Conservation (phyloP, 1,284 basidiomycete genomes). For the Sparassis latifolia region DNA sequence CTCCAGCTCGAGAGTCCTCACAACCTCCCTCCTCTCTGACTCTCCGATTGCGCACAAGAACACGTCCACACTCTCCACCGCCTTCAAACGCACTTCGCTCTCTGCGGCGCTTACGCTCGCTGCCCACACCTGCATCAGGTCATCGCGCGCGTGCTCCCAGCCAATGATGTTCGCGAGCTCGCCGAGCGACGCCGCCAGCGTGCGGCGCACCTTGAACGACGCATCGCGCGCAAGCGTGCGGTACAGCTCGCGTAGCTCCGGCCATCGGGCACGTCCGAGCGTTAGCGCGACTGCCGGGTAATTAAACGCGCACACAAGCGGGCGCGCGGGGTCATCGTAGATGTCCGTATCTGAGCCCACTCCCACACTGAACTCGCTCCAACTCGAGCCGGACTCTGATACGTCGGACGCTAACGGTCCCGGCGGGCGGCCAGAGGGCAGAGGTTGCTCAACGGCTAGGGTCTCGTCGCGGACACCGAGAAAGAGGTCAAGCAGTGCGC, state of each 20-base stretch:
- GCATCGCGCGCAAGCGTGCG: constrained; percentile 53
- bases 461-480: constrained; percentile 22
- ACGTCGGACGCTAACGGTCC: neutral
- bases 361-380: constrained; percentile 19
- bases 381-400: constrained; percentile 15
- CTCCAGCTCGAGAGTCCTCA: constrained; percentile 30
- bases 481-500: constrained; percentile 73
- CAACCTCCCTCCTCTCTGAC: constrained; percentile 44
- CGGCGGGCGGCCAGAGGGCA: neutral
- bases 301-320: constrained; percentile 90
- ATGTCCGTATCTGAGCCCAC: constrained; percentile 16
- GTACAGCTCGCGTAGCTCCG: constrained; percentile 70
- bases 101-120: constrained; percentile 54
- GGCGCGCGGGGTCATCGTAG: constrained; percentile 58
- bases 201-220: constrained; percentile 62
- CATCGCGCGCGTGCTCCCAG: constrained; percentile 56
- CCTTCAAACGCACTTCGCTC: constrained; percentile 66
- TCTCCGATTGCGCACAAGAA: constrained; percentile 53
- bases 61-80: constrained; percentile 54
- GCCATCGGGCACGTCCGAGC: constrained; percentile 75
- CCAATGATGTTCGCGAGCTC: constrained; percentile 87
- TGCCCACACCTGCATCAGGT: constrained; percentile 75
- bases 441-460: neutral
- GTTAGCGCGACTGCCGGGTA: constrained; percentile 89
- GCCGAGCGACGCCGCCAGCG: constrained; percentile 83